Evolutionary conservation across 495 filamentous ascomycete genomes (phyloP).

Genomic region (Baudoinia panamericana): DNA sequence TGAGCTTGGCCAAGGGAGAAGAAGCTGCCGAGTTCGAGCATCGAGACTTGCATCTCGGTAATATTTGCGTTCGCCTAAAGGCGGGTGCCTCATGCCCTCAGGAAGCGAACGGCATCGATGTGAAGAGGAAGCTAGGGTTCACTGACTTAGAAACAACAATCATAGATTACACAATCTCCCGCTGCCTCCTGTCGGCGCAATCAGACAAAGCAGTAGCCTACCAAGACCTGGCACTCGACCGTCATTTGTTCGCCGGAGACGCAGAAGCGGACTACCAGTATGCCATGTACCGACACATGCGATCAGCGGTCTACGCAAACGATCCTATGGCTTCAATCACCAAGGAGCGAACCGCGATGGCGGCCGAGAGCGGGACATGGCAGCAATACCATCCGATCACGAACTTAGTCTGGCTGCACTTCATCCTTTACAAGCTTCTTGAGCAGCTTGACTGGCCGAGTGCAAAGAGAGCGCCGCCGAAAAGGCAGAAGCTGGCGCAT

Average conservation of each 20-base stretch:
- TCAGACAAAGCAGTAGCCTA: slow-evolving; percentile 22
- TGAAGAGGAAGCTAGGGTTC: slow-evolving; percentile 44
- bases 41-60: slow-evolving; percentile 77
- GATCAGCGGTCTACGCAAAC: slow-evolving; percentile 12
- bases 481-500: slow-evolving; percentile 4
- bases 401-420: slow-evolving; percentile 33
- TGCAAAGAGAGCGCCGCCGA: slow-evolving; percentile 4
- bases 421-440: slow-evolving; percentile 23
- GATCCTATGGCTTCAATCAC: slow-evolving; percentile 16
- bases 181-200: slow-evolving; percentile 35
- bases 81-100: background rate
- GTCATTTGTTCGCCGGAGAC: slow-evolving; percentile 28
- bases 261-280: slow-evolving; percentile 32
- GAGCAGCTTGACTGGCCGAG: slow-evolving; percentile 19
- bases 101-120: slow-evolving; percentile 17
- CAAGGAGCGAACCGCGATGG: background rate
- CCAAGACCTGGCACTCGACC: slow-evolving; percentile 26
- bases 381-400: slow-evolving; percentile 26
- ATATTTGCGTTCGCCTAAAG: slow-evolving; percentile 56
- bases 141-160: slow-evolving; percentile 66
- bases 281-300: slow-evolving; percentile 33
- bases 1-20: slow-evolving; percentile 67
- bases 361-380: slow-evolving; percentile 17
- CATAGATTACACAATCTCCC: slow-evolving; percentile 81
- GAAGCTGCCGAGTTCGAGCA: slow-evolving; percentile 68